Percentiles rank a stretch among this genome's conserved stretches.
These are phyloP conservation scores for Bisporella sp. DNA, from an alignment of 2,329 filamentous ascomycete species.

Conservation along the genomic window DNA sequence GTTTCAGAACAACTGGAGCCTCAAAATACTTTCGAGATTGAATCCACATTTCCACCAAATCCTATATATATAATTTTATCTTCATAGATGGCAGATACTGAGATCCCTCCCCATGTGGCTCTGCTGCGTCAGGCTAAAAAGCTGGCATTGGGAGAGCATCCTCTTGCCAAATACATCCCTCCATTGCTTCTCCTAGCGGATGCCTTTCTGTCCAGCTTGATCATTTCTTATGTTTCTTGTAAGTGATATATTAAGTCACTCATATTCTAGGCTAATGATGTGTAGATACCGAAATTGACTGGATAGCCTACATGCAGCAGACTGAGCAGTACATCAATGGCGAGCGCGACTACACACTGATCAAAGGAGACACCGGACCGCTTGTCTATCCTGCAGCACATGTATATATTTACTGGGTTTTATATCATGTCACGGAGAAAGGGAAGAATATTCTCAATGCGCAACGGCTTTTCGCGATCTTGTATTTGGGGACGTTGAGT, in stretches of 20 bases:
- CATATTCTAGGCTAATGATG: not conserved
- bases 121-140: conserved; percentile 16
- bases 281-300: conserved; percentile 94
- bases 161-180: conserved; percentile 20
- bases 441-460: conserved; percentile 71
- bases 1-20: too few relatives aligned
- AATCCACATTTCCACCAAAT: too few relatives aligned
- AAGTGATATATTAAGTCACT: conserved; percentile 1
- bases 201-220: conserved; percentile 20
- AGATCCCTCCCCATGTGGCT: conserved; percentile 4
- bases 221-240: conserved; percentile 25
- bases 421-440: conserved; percentile 71
- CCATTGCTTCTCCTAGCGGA: conserved; percentile 20
- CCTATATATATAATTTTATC: too few relatives aligned
- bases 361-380: conserved; percentile 84
- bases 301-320: conserved; percentile 95
- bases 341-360: conserved; percentile 80
- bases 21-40: too few relatives aligned
- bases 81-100: conserved; percentile 1
- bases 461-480: conserved; percentile 73
- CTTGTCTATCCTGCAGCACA: conserved; percentile 93
- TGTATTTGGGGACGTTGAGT: conserved; percentile 72
- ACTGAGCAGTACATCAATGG: conserved; percentile 71
- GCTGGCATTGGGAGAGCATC: conserved; percentile 20
- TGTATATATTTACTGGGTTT: conserved; percentile 78